Base-by-base conservation (phyloP, 2,329 filamentous ascomycete genomes). In the Incumbomyces delicatus region DNA sequence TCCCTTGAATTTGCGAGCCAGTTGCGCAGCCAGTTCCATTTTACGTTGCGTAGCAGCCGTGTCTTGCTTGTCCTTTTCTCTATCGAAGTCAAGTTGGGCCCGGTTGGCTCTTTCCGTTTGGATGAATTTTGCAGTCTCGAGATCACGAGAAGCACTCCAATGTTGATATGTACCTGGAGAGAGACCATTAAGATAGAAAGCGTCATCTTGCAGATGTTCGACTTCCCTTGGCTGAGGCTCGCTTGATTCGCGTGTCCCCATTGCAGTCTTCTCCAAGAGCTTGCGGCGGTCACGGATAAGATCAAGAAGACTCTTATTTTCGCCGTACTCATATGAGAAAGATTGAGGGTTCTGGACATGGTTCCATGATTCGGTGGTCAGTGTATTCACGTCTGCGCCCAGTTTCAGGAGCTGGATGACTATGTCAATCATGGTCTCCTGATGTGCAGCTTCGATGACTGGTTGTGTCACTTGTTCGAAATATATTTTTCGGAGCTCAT, bases 361-460 rank as follows among this genome's bases (percentile, higher is more conserved):
- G 14, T 44, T 46, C 51, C 66, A 62, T 2, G 64, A 65, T 1
- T 52, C 31, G 6, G 58, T 60, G 0, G 75, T 75, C 33, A 87
- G 56, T 0, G 72, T 71, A 51, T 85, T 85, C 0, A 79, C 72
- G 61, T 89, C 75, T 2, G 75, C 83, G 1, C 84, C 85, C 13
- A 67, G 67, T 13, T 76, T 66, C 1, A 94, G 60, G 2, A 94
- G 70, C 3, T 77, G 57, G 1, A 77, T 78, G 5, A 80, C 59
- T 1, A 70, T 65, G n/a, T 66, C 63, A 57, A 80, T 48, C 47
- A 57, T 47, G 34, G 14, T 22, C 56, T 77, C 73, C 6, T 62
- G 58, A 65, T 72, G 12, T 2, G 75, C 63, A 2, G 87, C 85
- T 2, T 72, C 48, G 8, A 87, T 69, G 12, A 92, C 65, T 0